Base-by-base conservation (phyloP, 768 basidiomycete genomes). In the Pisolithus albus region DNA sequence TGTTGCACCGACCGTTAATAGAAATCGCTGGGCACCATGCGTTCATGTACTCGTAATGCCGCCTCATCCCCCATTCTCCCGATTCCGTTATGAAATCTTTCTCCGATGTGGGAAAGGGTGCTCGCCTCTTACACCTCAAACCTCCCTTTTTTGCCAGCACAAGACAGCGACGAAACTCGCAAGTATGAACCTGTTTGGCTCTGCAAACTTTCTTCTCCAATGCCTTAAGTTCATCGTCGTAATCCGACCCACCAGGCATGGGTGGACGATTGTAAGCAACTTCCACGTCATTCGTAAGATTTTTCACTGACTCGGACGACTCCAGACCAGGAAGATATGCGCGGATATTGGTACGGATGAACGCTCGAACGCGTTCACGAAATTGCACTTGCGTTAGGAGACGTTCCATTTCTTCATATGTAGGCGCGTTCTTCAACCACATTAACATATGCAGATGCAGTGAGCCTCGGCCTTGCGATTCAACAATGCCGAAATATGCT, bases 381-480 rank as follows among this genome's bases (percentile, higher is more conserved):
- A 75, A 75, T n/a, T 40, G 7, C 2, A 3, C 8, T n/a, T n/a
- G n/a, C 0, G 16, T 18, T 9, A 40, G 16, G 5, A 40, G 39
- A 3, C 7, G 3, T 5, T 40, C 15, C 8, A 40, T 40, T 18
- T 40, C 7, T n/a, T 40, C 4, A 2, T 3, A 18, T 1, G 39
- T 23, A 13, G 47, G 47, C 16, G 34, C 18, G 16, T 48, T 15
- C 7, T 38, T 39, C 0, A 48, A 15, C 16, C 21, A 48, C 3
- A 48, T 6, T 5, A 48, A 11, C 21, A 48, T 11, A 21, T 48
- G 47, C 0, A 48, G 32, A 5, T 48, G 76, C 3, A 78, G 58
- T 0, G 65, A 70, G 0, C 75, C 76, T 1, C 70, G 55, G 1
- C 69, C 72, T 56, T 77, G 75, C 0, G 65, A 56, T 56, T 77